phyloP scores from a whole-genome alignment of 2,329 filamentous ascomycete species.

The Orbilia javanica region DNA sequence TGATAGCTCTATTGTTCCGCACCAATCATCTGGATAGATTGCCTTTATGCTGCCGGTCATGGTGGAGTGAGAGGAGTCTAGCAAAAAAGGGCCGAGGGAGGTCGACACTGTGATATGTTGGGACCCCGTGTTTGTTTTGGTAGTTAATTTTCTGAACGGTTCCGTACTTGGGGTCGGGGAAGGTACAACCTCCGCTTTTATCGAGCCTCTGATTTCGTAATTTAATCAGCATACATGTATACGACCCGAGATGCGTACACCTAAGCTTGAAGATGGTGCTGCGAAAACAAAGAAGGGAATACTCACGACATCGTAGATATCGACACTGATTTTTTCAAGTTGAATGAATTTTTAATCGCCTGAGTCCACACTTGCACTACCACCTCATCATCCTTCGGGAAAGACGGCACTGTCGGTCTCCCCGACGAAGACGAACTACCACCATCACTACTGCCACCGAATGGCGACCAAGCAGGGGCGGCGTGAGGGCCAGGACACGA shows the following conservation, averaged over 20 bases:
- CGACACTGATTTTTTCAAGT: conserved; percentile 37
- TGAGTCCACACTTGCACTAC: conserved; percentile 42
- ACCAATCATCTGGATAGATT: conserved; percentile 48
- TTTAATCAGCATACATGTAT: not conserved
- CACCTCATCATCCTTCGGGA: conserved; percentile 49
- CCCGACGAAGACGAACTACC: not conserved
- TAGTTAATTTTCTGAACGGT: conserved; percentile 34
- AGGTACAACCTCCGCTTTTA: conserved; percentile 35
- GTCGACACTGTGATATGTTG: conserved; percentile 29
- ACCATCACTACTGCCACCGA: not conserved
- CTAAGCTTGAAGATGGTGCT: no score
- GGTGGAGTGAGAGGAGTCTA: conserved; percentile 44
- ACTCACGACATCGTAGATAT: conserved; percentile 47
- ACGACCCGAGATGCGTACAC: not conserved
- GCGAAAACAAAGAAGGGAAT: not conserved
- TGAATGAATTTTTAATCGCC: conserved; percentile 35
- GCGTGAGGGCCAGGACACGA: not conserved
- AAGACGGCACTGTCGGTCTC: conserved; percentile 26
- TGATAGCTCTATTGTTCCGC: conserved; percentile 43
- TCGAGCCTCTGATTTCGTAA: conserved; percentile 36
- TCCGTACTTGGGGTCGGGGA: conserved; percentile 40
- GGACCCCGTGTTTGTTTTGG: conserved; percentile 29
- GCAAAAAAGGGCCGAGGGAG: conserved; percentile 42
- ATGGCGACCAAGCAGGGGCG: not conserved
- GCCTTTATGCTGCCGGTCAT: conserved; percentile 38